Evolutionary conservation across 495 filamentous ascomycete species (phyloP).

Genomic region (Neurospora africana): DNA sequence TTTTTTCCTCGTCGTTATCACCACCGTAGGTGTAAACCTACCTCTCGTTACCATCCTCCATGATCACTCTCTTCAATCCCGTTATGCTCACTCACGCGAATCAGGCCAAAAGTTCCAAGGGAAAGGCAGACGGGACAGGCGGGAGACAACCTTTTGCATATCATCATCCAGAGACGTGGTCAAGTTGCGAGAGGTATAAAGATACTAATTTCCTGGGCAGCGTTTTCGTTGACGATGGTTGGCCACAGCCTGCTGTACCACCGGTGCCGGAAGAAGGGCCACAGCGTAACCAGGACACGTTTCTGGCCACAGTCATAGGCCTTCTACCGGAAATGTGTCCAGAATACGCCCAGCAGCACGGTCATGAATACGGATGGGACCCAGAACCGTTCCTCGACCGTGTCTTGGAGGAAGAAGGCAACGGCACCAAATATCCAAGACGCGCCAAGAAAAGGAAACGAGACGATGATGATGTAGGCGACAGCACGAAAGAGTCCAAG

Average conservation of each 20-base stretch:
- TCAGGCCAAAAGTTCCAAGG: neutral
- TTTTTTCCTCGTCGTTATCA: neutral
- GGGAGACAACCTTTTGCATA: neutral
- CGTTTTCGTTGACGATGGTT: neutral
- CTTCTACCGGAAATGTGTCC: slow-evolving; percentile 32
- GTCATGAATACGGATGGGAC: slow-evolving; percentile 6
- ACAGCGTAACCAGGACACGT: neutral
- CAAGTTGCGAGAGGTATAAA: neutral
- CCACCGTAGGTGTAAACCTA: neutral
- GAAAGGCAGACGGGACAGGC: neutral
- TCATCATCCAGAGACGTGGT: neutral
- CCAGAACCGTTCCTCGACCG: slow-evolving; percentile 10
- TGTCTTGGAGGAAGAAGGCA: slow-evolving; percentile 27
- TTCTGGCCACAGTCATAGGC: neutral
- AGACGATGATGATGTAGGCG: slow-evolving; percentile 4
- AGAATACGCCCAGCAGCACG: slow-evolving; percentile 15
- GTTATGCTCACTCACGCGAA: neutral
- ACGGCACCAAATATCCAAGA: slow-evolving; percentile 23
- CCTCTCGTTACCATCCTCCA: neutral
- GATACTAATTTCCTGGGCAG: neutral
- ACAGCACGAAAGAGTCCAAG: slow-evolving; percentile 5
- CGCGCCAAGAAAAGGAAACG: slow-evolving; percentile 28
- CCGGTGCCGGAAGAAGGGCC: neutral
- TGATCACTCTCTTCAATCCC: neutral
- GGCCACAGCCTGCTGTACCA: neutral